Base-by-base conservation (phyloP, 2,329 filamentous ascomycete species). In the Chaetomium sp. region DNA sequence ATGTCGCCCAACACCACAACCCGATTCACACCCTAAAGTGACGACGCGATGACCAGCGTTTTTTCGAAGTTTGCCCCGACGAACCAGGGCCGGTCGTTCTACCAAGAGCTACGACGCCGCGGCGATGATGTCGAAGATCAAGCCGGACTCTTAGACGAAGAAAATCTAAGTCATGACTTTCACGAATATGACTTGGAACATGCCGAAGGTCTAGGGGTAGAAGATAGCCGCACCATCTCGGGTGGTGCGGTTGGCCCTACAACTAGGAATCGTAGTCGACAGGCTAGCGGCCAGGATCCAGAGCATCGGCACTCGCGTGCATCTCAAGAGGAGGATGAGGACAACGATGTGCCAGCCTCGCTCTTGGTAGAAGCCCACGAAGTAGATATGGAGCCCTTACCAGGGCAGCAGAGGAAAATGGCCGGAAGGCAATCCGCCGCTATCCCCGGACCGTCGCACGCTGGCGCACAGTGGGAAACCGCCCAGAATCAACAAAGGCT, bases 321-420 rank as follows among this genome's bases (percentile, higher is more conserved):
- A 8, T 49, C 53, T 3, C 62, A 62, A 4, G 78, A 82, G 35
- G 77, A 81, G 3, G 77, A 80, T 35, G 71, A 67, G 5, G 78
- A 80, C 54, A 82, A 85, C 53, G 83, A 86, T 63, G 83, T 86
- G 0, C 84, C 84, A 0, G 79, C 78, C 14, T 87, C 84, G 3
- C 71, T 87, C 14, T 68, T 87, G 14, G 78, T 87, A 19, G 84
- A 87, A 65, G 73, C 69, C 4, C 76, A 77, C 48, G 70, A 72
- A n/a, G 62, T 56, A 50, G 57, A 56, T 59, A 53, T 56, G 37
- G 51, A 46, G 36, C 56, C 43, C 27, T 54, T 33, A 2, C 42
- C 53, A 1, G 55, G 50, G 1, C 53, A 56, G 52, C 59, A 62
- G 55, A 40, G 62, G 64, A 54, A 59, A 59, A 57, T 56, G n/a